Conservation (phyloP, 129 eudicot species). For the Solidago caesia region DNA sequence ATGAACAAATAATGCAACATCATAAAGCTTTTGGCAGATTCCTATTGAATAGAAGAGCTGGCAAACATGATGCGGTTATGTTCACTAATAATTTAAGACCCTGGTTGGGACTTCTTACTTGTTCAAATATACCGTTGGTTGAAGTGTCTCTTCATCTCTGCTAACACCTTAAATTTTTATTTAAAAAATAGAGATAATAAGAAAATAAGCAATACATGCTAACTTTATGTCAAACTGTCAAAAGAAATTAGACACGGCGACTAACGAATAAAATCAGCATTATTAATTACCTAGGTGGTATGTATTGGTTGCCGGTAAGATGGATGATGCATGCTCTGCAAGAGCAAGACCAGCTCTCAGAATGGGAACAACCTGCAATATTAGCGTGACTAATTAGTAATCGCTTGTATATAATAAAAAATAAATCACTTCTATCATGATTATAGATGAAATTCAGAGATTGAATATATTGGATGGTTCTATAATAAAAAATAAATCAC, state of each 20-base stretch:
- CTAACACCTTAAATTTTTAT: constrained; percentile 51
- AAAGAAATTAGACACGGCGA: not conserved
- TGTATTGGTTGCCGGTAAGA: constrained; percentile 85
- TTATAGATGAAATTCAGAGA: not conserved
- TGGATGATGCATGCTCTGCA: constrained; percentile 83
- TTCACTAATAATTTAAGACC: constrained; percentile 1
- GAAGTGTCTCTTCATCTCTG: constrained; percentile 90
- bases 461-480: not conserved
- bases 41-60: not conserved
- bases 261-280: constrained; percentile 3
- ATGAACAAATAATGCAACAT: constrained; percentile 5
- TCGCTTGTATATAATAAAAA: not conserved
- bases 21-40: not conserved
- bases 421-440: not conserved
- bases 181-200: constrained; percentile 2
- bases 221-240: not conserved
- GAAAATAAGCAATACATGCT: not conserved
- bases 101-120: constrained; percentile 55
- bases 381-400: not conserved
- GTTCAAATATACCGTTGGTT: constrained; percentile 80
- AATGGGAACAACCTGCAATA: constrained; percentile 78
- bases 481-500: not conserved
- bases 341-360: constrained; percentile 99
- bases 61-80: no score
- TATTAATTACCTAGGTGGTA: constrained; percentile 74